Base-by-base conservation (phyloP, 2,329 filamentous ascomycete genomes). In the Epichloe gansuensis region DNA sequence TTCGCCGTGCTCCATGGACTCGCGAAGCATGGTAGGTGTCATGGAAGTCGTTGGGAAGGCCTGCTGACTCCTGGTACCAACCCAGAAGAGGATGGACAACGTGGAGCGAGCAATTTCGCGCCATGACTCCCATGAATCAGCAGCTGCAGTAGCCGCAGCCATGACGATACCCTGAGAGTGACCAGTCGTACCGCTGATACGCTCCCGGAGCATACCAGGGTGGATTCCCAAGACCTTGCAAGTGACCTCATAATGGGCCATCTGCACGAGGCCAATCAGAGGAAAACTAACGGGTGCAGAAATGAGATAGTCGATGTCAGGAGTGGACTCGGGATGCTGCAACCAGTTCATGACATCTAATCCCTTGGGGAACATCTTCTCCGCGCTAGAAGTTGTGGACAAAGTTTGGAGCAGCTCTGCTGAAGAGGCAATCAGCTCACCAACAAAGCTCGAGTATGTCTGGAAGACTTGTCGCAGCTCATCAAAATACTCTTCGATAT, bases 401-500 rank as follows among this genome's bases (percentile, higher is more conserved):
- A 98, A 78, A 28, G 75, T 83, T 66, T 91, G 89, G n/a, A 98
- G 80, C 52, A 95, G 82, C 64, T 94, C 86, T 13, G 93, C 91
- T 7, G 90, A 85, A 25, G 83, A 80, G 31, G 79, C 78, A 63
- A 98, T 80, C 58, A 97, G 82, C 59, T 94, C 89, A 60, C 88
- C 86, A 5, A 96, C 82, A 60, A 98, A 94, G 31, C 86, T 86
- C 12, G 88, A 85, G 72, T 98, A 98, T 55, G 91, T 95, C 62
- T 77, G 83, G 74, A 91, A 91, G 54, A 97, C 81, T 68, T 95
- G 86, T 53, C 93, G 84, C 57, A 98, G 80, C 74, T 98, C 93
- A 61, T 98, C 91, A 64, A 98, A 98, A 72, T 98, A 98, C 72
- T 98, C 94, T 71, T 98, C 91, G 58, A 98, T 97, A 70, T 98